These are phyloP conservation scores for Lycium barbarum DNA, from an alignment of 257 asterid genomes.

Conservation along the genomic window DNA sequence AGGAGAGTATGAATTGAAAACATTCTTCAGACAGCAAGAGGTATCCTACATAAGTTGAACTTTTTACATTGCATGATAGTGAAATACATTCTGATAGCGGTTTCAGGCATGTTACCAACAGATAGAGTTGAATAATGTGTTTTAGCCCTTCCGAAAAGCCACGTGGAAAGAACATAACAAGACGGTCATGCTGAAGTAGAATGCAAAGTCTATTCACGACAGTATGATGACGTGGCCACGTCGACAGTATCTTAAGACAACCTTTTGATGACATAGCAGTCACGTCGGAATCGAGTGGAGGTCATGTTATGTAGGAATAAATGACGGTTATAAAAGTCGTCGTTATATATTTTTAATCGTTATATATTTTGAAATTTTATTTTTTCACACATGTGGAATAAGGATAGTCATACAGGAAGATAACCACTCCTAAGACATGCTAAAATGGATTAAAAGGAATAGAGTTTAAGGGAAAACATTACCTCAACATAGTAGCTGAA, in stretches of 20 bases:
- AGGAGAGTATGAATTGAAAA: not conserved
- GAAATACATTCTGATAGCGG: not conserved
- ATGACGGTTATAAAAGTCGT: not conserved
- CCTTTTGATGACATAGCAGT: slow-evolving; percentile 7
- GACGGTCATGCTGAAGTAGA: not conserved
- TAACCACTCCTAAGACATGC: slow-evolving; percentile 13
- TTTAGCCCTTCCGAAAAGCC: slow-evolving; percentile 8
- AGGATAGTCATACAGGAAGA: slow-evolving; percentile 15
- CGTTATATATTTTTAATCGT: not conserved
- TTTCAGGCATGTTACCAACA: slow-evolving; percentile 10
- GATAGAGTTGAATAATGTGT: slow-evolving; percentile 13
- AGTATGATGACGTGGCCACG: not conserved
- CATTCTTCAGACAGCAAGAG: slow-evolving; percentile 23
- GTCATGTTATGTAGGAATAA: slow-evolving; percentile 13
- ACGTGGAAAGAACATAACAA: not conserved
- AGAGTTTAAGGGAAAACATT: slow-evolving; percentile 31
- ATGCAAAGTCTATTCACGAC: not conserved
- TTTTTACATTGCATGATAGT: not conserved
- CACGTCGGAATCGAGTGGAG: not conserved
- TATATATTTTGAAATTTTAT: not conserved
- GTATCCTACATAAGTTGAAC: slow-evolving; percentile 2
- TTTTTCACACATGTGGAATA: slow-evolving; percentile 13
- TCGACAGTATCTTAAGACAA: slow-evolving; percentile 1
- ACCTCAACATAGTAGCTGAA: slow-evolving; percentile 99
- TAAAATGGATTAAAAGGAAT: not conserved